These are phyloP conservation scores for Phylloporus sp. DNA, from an alignment of 768 basidiomycete species.

Conservation along the genomic window DNA sequence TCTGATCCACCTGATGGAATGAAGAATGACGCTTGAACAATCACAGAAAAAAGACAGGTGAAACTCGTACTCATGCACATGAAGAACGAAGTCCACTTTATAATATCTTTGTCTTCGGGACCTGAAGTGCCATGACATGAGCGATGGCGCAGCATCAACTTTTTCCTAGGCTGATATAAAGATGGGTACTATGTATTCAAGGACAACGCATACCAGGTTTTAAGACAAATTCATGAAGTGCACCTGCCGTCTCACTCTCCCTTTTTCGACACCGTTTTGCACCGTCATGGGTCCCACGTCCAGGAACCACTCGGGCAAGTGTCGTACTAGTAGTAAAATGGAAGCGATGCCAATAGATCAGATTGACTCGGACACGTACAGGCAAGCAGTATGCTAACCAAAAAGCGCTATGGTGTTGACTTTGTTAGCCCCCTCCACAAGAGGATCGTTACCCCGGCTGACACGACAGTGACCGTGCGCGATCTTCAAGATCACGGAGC, in stretches of 20 bases:
- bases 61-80: conserved; percentile 14
- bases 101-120: conserved; percentile 7
- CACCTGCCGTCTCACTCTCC: neutral
- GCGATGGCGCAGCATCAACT: conserved; percentile 10
- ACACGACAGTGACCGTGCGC: conserved; percentile 36
- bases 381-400: conserved; percentile 8
- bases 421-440: conserved; percentile 26
- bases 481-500: neutral
- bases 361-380: conserved; percentile 4
- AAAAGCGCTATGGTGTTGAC: conserved; percentile 11
- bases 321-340: conserved; percentile 2
- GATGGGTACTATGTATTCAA: neutral
- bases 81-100: conserved; percentile 16
- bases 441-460: conserved; percentile 29
- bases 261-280: conserved; percentile 4
- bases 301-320: conserved; percentile 24
- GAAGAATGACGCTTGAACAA: neutral
- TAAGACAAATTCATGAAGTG: conserved; percentile 7
- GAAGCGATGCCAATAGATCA: neutral
- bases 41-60: neutral
- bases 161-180: neutral
- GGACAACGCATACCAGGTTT: conserved; percentile 9
- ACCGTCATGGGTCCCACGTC: conserved; percentile 12
- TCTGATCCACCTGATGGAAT: conserved; percentile 24
- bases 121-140: conserved; percentile 12